These are phyloP conservation scores for Coemansia sp. DNA, from an alignment of 192 early-diverging fungal species.

Conservation along the genomic window DNA sequence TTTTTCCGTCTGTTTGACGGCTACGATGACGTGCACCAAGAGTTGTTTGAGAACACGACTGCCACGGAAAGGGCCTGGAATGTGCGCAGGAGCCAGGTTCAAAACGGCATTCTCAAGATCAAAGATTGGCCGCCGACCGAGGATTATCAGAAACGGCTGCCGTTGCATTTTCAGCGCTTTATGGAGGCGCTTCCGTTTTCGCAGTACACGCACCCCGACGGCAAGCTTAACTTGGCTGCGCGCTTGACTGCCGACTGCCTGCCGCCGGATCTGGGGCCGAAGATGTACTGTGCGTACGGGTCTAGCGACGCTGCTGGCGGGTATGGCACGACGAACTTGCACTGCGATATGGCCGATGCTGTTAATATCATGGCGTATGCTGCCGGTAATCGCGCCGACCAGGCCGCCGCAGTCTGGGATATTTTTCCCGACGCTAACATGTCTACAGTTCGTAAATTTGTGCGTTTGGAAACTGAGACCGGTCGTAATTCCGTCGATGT, in stretches of 20 bases:
- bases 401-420: conserved; percentile 67
- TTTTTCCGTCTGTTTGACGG: conserved; percentile 61
- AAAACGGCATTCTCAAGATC: conserved; percentile 46
- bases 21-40: conserved; percentile 17
- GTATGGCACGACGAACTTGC: conserved; percentile 71
- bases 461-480: conserved; percentile 5
- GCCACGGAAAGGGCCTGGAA: conserved; percentile 19
- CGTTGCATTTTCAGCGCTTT: conserved; percentile 59
- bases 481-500: conserved; percentile 39
- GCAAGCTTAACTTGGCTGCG: conserved; percentile 62
- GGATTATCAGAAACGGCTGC: conserved; percentile 59
- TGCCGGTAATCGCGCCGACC: neutral
- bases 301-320: conserved; percentile 57
- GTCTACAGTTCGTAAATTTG: conserved; percentile 39
- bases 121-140: conserved; percentile 71
- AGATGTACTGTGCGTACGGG: conserved; percentile 75
- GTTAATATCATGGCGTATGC: conserved; percentile 75
- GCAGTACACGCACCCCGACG: conserved; percentile 59
- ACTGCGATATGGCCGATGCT: conserved; percentile 80
- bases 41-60: conserved; percentile 8
- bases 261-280: conserved; percentile 73
- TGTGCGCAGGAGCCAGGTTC: conserved; percentile 15
- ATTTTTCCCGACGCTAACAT: conserved; percentile 57
- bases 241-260: conserved; percentile 58
- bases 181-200: conserved; percentile 60